These are phyloP conservation scores for Rhynchosporium agropyri DNA, from an alignment of 2,329 filamentous ascomycete genomes.

Conservation along the genomic window DNA sequence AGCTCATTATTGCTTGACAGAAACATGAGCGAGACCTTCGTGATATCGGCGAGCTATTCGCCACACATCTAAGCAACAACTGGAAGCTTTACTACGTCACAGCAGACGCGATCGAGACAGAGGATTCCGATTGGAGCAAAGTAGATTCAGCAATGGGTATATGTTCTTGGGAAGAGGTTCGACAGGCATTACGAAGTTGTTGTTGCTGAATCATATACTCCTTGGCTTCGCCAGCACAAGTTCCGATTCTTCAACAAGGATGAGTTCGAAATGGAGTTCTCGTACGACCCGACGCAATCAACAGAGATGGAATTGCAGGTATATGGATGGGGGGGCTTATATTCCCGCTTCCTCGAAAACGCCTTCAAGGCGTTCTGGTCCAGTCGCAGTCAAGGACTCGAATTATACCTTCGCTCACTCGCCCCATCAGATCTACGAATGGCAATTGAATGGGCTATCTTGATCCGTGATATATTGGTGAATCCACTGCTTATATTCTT, in stretches of 20 bases:
- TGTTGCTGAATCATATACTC: conserved; percentile 21
- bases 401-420: conserved; percentile 10
- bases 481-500: conserved; percentile 4
- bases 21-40: no score
- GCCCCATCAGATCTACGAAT: background rate
- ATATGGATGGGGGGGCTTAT: conserved; percentile 6
- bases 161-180: conserved; percentile 18
- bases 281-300: conserved; percentile 15
- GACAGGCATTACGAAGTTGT: conserved; percentile 17
- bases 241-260: conserved; percentile 12
- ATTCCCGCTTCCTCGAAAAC: conserved; percentile 20
- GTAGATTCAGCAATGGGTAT: conserved; percentile 18
- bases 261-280: conserved; percentile 18
- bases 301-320: conserved; percentile 17
- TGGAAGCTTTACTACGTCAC: conserved; percentile 18
- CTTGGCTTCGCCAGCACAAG: conserved; percentile 18
- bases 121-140: conserved; percentile 19
- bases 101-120: conserved; percentile 17
- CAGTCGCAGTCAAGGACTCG: conserved; percentile 15
- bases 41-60: conserved; percentile 22
- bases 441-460: conserved; percentile 20
- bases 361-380: conserved; percentile 21
- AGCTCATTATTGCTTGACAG: conserved; percentile 23
- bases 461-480: conserved; percentile 17
- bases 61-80: conserved; percentile 19